A percentile compares a stretch with the other conserved stretches of the same genome.
These are phyloP conservation scores for Infundibulicybe gibba DNA, from an alignment of 768 basidiomycete species.

Conservation along the genomic window DNA sequence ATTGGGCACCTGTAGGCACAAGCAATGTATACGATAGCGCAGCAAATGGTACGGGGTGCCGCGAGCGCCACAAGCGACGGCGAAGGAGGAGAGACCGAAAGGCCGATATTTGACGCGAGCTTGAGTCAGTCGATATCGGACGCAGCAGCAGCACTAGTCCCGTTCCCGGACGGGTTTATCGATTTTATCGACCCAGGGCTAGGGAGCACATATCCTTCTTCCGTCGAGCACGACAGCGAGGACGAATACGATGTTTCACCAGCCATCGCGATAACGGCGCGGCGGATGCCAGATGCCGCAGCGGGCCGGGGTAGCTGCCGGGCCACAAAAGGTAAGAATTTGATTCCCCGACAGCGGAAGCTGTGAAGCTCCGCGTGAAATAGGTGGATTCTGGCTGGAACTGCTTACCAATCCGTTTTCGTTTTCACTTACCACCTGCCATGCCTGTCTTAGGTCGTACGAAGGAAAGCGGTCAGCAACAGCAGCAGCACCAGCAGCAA, in stretches of 20 bases:
- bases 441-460: slow-evolving; percentile 26
- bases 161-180: too few relatives aligned
- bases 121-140: not conserved
- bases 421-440: slow-evolving; percentile 25
- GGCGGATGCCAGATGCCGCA: too few relatives aligned
- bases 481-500: not conserved
- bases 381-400: slow-evolving; percentile 8
- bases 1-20: not conserved
- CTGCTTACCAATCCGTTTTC: slow-evolving; percentile 33
- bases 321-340: too few relatives aligned
- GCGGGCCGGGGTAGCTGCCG: too few relatives aligned
- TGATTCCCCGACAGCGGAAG: not conserved
- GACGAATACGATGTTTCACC: too few relatives aligned
- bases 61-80: too few relatives aligned
- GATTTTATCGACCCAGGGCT: too few relatives aligned
- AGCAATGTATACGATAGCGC: not conserved
- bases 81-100: not conserved
- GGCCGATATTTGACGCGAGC: not conserved
- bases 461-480: slow-evolving; percentile 27
- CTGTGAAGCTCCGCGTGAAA: not conserved
- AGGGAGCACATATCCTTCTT: too few relatives aligned
- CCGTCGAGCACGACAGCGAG: too few relatives aligned
- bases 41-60: not conserved
- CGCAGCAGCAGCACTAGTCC: too few relatives aligned
- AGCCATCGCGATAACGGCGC: too few relatives aligned